Evolutionary conservation across 768 basidiomycete species (phyloP).

Genomic region (Russula ochroleuca): DNA sequence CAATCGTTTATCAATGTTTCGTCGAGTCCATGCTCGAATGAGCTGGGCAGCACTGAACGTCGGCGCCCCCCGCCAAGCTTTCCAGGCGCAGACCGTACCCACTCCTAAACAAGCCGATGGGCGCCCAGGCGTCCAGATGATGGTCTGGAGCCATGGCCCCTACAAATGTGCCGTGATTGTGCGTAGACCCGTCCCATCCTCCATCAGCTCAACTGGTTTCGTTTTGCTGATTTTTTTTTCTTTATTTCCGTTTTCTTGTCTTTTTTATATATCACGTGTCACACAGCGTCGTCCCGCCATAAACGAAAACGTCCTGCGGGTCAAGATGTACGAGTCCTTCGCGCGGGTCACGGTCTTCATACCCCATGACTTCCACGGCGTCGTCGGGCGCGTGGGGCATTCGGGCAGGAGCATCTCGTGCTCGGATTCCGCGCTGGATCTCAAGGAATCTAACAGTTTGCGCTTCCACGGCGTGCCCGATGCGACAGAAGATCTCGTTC

Average conservation of each 20-base stretch:
- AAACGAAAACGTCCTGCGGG: conserved; percentile 1
- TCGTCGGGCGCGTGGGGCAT: conserved; percentile 20
- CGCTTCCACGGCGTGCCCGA: conserved; percentile 10
- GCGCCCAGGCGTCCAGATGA: background rate
- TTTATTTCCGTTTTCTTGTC: background rate
- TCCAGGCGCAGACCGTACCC: background rate
- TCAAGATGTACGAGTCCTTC: conserved; percentile 21
- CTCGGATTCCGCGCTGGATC: conserved; percentile 11
- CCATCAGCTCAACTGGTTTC: background rate
- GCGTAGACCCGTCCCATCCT: background rate
- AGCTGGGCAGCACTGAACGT: background rate
- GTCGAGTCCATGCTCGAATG: background rate
- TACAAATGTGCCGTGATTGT: conserved; percentile 16
- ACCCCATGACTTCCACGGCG: conserved; percentile 16
- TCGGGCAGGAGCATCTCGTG: conserved; percentile 21
- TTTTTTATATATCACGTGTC: too few relatives aligned
- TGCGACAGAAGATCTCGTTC: conserved; percentile 8
- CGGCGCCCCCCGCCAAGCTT: background rate
- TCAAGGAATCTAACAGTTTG: conserved; percentile 10
- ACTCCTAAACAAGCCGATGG: background rate
- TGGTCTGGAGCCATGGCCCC: conserved; percentile 2
- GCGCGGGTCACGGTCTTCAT: conserved; percentile 12
- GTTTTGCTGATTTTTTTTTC: background rate
- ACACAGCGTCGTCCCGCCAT: conserved; percentile 6
- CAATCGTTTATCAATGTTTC: background rate